Evolutionary conservation across 768 basidiomycete species (phyloP).

Genomic region (Dioszegia aurantiaca): DNA sequence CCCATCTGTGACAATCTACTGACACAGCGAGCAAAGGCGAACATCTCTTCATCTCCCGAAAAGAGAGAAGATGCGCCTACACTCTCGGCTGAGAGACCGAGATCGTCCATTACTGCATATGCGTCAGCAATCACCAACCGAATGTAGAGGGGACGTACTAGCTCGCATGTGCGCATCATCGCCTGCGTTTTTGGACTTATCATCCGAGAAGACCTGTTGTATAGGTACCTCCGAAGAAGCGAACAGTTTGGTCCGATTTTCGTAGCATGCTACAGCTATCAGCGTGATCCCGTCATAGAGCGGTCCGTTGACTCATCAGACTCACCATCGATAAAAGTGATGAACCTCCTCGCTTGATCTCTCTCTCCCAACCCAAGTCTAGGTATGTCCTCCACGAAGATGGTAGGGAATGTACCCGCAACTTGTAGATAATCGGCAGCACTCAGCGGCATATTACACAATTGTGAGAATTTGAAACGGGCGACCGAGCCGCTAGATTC

Average conservation of each 20-base stretch:
- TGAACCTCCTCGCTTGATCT: constrained; percentile 90
- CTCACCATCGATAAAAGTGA: constrained; percentile 91
- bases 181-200: constrained; percentile 54
- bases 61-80: constrained; percentile 87
- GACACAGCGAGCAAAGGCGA: constrained; percentile 87
- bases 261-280: constrained; percentile 14
- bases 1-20: constrained; percentile 52
- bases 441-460: constrained; percentile 84
- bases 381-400: constrained; percentile 83
- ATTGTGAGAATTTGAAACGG: constrained; percentile 75
- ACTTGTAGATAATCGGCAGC: constrained; percentile 96
- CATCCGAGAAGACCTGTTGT: constrained; percentile 81
- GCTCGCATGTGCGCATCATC: constrained; percentile 73
- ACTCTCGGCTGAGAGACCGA: constrained; percentile 68
- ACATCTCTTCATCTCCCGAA: constrained; percentile 92
- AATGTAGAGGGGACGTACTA: constrained; percentile 28
- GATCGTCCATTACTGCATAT: constrained; percentile 67
- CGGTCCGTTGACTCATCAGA: constrained; percentile 23
- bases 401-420: constrained; percentile 77
- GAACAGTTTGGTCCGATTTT: constrained; percentile 75
- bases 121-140: constrained; percentile 26
- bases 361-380: constrained; percentile 83
- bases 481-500: constrained; percentile 77
- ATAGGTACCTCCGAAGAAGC: constrained; percentile 90
- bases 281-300: constrained; percentile 7